Percentiles rank a stretch among this genome's conserved stretches.
phyloP scores from a whole-genome alignment of 106 monocot species.

The Dendrobium chrysotoxum region DNA sequence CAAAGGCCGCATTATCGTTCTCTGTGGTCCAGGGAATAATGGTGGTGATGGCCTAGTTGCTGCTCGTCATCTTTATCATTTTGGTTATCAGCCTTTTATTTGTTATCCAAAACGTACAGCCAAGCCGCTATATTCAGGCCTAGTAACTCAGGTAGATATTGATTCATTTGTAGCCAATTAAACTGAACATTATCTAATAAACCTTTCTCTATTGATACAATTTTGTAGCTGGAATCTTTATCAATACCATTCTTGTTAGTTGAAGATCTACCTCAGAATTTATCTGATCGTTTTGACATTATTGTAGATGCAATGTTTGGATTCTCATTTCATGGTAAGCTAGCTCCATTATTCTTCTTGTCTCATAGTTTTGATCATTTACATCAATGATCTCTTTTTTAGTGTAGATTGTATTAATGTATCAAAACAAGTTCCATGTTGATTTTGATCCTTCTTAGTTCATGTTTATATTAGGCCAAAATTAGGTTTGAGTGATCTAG shows the following conservation, averaged over 20 bases:
- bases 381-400: background rate
- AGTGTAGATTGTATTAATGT: background rate
- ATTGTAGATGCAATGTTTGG: constrained; percentile 94
- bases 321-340: constrained; percentile 91
- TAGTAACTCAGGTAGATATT: constrained; percentile 69
- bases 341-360: constrained; percentile 4
- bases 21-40: constrained; percentile 98
- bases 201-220: constrained; percentile 1
- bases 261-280: constrained; percentile 68
- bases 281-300: constrained; percentile 73
- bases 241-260: constrained; percentile 64
- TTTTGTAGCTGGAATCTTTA: constrained; percentile 76
- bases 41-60: constrained; percentile 96
- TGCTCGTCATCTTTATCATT: constrained; percentile 84
- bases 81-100: constrained; percentile 73
- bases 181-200: background rate
- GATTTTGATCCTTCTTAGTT: background rate
- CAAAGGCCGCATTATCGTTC: constrained; percentile 50
- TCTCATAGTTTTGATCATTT: constrained; percentile 4
- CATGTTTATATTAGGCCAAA: background rate
- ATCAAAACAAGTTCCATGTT: background rate
- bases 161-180: background rate
- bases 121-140: constrained; percentile 67
- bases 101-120: constrained; percentile 91
- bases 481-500: background rate